Evolutionary conservation across 176 grass and related monocot species (phyloP).

Genomic region (Tillandsia fasciculata): DNA sequence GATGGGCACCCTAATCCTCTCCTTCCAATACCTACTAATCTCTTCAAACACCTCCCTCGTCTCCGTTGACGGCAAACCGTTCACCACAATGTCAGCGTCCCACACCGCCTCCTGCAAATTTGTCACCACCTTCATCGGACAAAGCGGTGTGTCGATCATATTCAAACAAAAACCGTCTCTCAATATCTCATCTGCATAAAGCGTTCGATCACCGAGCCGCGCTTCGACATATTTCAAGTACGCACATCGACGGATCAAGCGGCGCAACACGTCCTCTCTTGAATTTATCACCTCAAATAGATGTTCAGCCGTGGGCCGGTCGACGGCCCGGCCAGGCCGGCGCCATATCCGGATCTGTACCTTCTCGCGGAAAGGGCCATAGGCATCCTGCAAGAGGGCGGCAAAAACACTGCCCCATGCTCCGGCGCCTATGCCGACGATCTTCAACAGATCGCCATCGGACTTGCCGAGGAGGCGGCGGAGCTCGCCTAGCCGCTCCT

Average conservation of each 20-base stretch:
- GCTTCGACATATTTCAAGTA: conserved; percentile 97
- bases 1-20: conserved; percentile 75
- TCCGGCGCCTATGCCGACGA: conserved; percentile 84
- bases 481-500: conserved; percentile 78
- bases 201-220: conserved; percentile 60
- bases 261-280: conserved; percentile 79
- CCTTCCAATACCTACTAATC: conserved; percentile 91
- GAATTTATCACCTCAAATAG: conserved; percentile 98
- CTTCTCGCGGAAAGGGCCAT: conserved; percentile 81
- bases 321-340: conserved; percentile 48
- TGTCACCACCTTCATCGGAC: conserved; percentile 90
- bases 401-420: conserved; percentile 97
- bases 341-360: conserved; percentile 95
- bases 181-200: conserved; percentile 92
- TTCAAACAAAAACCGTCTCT: conserved; percentile 82
- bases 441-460: conserved; percentile 82
- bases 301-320: conserved; percentile 59
- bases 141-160: conserved; percentile 89
- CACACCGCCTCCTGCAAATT: conserved; percentile 97
- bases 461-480: conserved; percentile 70
- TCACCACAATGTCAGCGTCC: conserved; percentile 96
- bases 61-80: conserved; percentile 80
- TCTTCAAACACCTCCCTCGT: conserved; percentile 90
- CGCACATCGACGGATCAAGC: conserved; percentile 72
- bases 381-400: conserved; percentile 82